These are phyloP conservation scores for Pharnaceum exiguum DNA, from an alignment of 148 eudicot species.

Conservation along the genomic window DNA sequence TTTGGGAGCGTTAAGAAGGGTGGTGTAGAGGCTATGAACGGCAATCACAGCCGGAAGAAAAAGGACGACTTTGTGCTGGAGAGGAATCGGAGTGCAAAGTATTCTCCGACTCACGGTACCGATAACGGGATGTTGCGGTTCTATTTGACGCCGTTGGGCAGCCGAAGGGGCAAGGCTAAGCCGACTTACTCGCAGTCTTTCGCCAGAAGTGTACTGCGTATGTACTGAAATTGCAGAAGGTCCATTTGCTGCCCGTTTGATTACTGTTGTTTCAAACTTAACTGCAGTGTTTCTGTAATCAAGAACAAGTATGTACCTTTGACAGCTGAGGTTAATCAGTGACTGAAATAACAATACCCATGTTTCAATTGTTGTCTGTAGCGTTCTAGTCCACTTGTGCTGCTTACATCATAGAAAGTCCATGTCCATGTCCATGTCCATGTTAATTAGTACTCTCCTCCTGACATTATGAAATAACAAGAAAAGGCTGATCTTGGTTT, in stretches of 20 bases:
- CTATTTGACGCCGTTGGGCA: slow-evolving; percentile 70
- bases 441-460: too few species aligned
- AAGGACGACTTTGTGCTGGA: slow-evolving; percentile 39
- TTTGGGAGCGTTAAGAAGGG: slow-evolving; percentile 50
- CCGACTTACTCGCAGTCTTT: slow-evolving; percentile 35
- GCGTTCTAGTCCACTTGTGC: too few species aligned
- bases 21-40: slow-evolving; percentile 35
- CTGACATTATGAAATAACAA: too few species aligned
- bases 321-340: too few species aligned
- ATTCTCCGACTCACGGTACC: slow-evolving; percentile 42
- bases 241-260: slow-evolving; percentile 29
- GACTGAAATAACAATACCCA: too few species aligned
- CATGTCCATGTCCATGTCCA: too few species aligned
- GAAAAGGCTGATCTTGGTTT: too few species aligned
- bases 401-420: too few species aligned
- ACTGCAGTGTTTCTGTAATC: slow-evolving; percentile 32
- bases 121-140: slow-evolving; percentile 71
- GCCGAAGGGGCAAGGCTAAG: slow-evolving; percentile 47
- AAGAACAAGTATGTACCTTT: slow-evolving; percentile 22
- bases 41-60: slow-evolving; percentile 28
- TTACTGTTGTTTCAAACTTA: slow-evolving; percentile 26
- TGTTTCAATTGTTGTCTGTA: too few species aligned
- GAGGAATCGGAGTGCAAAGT: slow-evolving; percentile 40
- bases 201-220: slow-evolving; percentile 38
- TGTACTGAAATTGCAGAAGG: slow-evolving; percentile 42